Evolutionary conservation across 1,284 basidiomycete species (phyloP), one percentile per base, ranked within the genome.

Genomic region (Kwoniella shivajii): DNA sequence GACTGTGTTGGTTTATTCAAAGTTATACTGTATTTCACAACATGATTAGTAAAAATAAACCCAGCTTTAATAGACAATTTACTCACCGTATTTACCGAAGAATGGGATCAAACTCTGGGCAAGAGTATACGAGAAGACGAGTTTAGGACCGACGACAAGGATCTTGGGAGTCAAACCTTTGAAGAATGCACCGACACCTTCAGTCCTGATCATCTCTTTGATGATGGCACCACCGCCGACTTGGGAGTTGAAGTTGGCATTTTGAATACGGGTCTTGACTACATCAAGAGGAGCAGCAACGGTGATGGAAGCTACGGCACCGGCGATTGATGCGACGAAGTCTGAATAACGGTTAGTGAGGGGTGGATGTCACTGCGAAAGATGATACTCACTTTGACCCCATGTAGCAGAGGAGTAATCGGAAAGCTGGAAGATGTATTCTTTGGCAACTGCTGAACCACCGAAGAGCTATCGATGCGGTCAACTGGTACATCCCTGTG

Each of bases 151-250:
- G 30, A 98, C 94, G 58, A 98, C 93, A 36, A 98, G 84, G 67
- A 98, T 90, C 90, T 96, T 96, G 54, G 93, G 92, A 30, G 92
- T 96, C 64, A 96, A 81, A 36, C 94, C 94, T 82, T 99, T 98
- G 84, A 99, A 98, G 79, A 98, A 90, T n/a, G 92, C 91, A 0
- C 79, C 73, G 6, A 82, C 54, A 33, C 95, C 95, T 79, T 99
- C 95, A 61, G 91, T 85, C 77, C 85, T 87, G 74, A 98, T 76
- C 68, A 99, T 84, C 42, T 98, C 95, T 74, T 84, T 86, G 64
- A 98, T 82, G 54, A 98, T 90, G 1, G 86, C 86, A 50, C 88
- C 69, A n/a, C 96, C 95, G 36, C 86, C 84, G 33, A 82, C 89
- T 74, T 93, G 92, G 54, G 83, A 84, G 80, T 95, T 91, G 74